phyloP scores from a whole-genome alignment of 2,329 filamentous ascomycete species.

The Botrytis paeoniae region DNA sequence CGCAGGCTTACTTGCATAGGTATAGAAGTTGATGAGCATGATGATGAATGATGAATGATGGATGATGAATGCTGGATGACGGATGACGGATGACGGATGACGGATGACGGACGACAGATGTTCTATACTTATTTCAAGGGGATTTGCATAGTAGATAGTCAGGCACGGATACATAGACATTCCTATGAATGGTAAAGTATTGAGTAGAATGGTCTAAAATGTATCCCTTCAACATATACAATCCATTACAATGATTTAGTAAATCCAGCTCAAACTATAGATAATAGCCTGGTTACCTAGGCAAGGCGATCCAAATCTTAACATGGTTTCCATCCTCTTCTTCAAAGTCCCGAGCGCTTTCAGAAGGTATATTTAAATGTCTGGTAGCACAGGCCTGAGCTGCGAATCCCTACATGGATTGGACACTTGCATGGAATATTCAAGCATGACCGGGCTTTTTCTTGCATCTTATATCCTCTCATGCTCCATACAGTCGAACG shows the following conservation, averaged over 20 bases:
- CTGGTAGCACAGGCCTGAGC: not conserved
- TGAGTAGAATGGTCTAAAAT: not conserved
- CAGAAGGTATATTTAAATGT: not conserved
- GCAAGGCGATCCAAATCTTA: not conserved
- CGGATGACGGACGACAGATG: not conserved
- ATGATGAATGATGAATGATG: not conserved
- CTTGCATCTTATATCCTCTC: not conserved
- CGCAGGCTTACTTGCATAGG: slow-evolving; percentile 17
- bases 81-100: not conserved
- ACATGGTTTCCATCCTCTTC: not conserved
- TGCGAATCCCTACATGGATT: slow-evolving; percentile 3
- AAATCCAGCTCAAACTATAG: not conserved
- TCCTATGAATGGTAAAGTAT: not conserved
- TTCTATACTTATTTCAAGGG: not conserved
- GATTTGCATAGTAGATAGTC: not conserved
- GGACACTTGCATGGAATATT: slow-evolving; percentile 2
- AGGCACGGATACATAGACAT: not conserved
- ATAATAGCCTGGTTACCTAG: not conserved
- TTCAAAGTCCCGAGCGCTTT: not conserved
- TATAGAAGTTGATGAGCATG: not conserved
- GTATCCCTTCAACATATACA: not conserved
- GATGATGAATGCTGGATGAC: not conserved
- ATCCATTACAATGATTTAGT: not conserved
- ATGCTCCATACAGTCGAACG: not conserved
- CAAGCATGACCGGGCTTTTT: not conserved